A percentile compares a stretch with the other conserved stretches of the same genome.
These are phyloP conservation scores for Paramecium tetraurelia DNA, from an alignment of 73 alveolate genomes.

Conservation along the genomic window DNA sequence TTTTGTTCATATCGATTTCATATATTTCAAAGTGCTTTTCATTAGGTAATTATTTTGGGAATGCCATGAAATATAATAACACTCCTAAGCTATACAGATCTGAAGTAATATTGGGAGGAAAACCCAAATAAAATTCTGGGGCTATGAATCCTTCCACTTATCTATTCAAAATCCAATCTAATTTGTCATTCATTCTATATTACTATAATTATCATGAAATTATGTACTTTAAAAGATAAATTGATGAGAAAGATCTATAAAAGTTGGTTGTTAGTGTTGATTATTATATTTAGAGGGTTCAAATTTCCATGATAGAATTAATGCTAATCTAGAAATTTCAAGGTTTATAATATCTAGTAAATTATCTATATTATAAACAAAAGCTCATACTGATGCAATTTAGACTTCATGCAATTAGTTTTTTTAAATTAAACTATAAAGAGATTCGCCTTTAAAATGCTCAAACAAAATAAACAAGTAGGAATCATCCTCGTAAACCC, in stretches of 20 bases:
- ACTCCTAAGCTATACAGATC: slow-evolving; percentile 42
- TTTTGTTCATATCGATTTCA: neutral
- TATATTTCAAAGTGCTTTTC: neutral
- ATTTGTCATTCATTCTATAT: slow-evolving; percentile 1
- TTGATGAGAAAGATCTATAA: neutral
- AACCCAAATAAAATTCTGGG: slow-evolving; percentile 29
- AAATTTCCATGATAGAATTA: slow-evolving; percentile 40
- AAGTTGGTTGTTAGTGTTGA: neutral
- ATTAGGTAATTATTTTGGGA: neutral
- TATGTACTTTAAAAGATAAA: neutral
- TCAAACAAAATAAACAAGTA: slow-evolving; percentile 67
- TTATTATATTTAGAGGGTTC: slow-evolving; percentile 17
- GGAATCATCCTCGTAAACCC: slow-evolving; percentile 66
- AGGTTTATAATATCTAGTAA: neutral
- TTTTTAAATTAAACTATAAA: slow-evolving; percentile 25
- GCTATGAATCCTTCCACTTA: slow-evolving; percentile 37
- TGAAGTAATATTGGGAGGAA: slow-evolving; percentile 7
- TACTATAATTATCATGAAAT: neutral
- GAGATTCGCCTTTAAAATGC: slow-evolving; percentile 66
- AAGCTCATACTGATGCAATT: neutral
- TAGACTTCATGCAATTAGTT: slow-evolving; percentile 24
- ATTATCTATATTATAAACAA: neutral
- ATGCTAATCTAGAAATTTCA: slow-evolving; percentile 28
- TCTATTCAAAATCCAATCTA: slow-evolving; percentile 42
- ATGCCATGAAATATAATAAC: slow-evolving; percentile 11